phyloP scores from a whole-genome alignment of 176 grass and related monocot species.

The Hordeum vulgare region MorexV3_pseudomolecules_assembly NC_058518.1:472570825-472571324 shows the following conservation, averaged over 20 bases:
- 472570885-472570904: neutral
- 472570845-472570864: neutral
- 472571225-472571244: too few relatives aligned
- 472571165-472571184: neutral
- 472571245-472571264: too few relatives aligned
- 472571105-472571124: neutral
- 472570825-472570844: neutral
- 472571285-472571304: too few relatives aligned
- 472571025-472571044: neutral
- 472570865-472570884: neutral
- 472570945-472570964: neutral
- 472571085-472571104: neutral
- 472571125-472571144: neutral
- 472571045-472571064: neutral
- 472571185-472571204: neutral
- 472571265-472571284: too few relatives aligned
- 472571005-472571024: neutral
- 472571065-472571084: neutral
- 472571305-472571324: too few relatives aligned
- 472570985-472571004: conserved; percentile 12
- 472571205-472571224: too few relatives aligned
- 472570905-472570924: neutral
- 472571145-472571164: neutral
- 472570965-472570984: neutral
- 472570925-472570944: neutral